A percentile compares a stretch with the other conserved stretches of the same genome.
phyloP scores from a whole-genome alignment of 768 basidiomycete species.

The Rhodosporidiobolus odoratus region DNA sequence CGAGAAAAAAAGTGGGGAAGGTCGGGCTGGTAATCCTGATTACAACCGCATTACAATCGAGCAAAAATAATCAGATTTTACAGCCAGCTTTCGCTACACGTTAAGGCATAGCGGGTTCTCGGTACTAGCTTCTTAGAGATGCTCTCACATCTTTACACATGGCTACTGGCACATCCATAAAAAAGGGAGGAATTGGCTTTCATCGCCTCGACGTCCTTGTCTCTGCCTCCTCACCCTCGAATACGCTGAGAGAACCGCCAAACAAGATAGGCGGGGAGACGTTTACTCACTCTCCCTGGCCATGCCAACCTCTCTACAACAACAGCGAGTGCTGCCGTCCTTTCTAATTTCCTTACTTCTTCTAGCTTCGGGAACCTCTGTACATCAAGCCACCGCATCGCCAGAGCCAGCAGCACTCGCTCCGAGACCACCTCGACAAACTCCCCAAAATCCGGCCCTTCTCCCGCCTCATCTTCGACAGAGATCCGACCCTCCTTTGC shows the following conservation, averaged over 20 bases:
- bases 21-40: too few relatives aligned
- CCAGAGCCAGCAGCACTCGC: conserved; percentile 15
- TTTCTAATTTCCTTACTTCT: conserved; percentile 3
- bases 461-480: conserved; percentile 16
- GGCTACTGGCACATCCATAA: too few relatives aligned
- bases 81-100: too few relatives aligned
- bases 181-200: too few relatives aligned
- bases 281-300: background rate
- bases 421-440: background rate
- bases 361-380: background rate
- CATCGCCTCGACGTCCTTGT: too few relatives aligned
- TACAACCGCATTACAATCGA: too few relatives aligned
- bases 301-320: background rate
- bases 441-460: background rate
- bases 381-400: background rate
- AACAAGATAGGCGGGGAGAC: background rate
- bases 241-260: background rate
- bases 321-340: too few relatives aligned
- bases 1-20: too few relatives aligned
- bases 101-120: too few relatives aligned
- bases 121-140: too few relatives aligned
- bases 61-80: too few relatives aligned
- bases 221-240: background rate
- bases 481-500: conserved; percentile 5
- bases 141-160: too few relatives aligned